These are phyloP conservation scores for Penicillium sp. DNA, from an alignment of 2,329 filamentous ascomycete species.

Conservation along the genomic window DNA sequence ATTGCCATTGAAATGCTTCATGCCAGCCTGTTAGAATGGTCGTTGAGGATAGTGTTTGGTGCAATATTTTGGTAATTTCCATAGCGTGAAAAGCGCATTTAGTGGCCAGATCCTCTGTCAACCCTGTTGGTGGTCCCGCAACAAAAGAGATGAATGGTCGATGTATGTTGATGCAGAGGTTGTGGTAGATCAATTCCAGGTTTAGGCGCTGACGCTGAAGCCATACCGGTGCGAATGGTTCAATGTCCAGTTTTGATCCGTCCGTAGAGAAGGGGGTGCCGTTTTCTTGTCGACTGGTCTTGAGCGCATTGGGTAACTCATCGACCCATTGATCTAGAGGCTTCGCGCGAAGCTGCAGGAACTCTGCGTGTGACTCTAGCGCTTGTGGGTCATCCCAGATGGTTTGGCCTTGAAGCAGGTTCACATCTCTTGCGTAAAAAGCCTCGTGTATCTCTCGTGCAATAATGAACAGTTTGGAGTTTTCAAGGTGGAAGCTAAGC, in stretches of 20 bases:
- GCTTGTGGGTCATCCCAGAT: constrained; percentile 32
- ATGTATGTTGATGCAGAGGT: constrained; percentile 39
- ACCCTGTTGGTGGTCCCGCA: not conserved
- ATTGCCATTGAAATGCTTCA: constrained; percentile 30
- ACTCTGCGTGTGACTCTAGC: constrained; percentile 33
- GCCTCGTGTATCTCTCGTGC: constrained; percentile 9
- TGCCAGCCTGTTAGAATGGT: constrained; percentile 27
- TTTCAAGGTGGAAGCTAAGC: constrained; percentile 19
- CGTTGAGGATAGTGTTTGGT: constrained; percentile 30
- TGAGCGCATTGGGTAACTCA: constrained; percentile 41
- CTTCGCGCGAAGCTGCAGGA: constrained; percentile 27
- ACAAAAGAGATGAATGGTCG: constrained; percentile 43
- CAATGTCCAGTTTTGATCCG: constrained; percentile 33
- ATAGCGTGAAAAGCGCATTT: constrained; percentile 38
- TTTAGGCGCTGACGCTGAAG: constrained; percentile 45
- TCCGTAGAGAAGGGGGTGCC: constrained; percentile 42
- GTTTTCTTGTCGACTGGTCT: constrained; percentile 35
- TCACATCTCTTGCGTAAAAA: constrained; percentile 24
- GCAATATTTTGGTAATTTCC: constrained; percentile 39
- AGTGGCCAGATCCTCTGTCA: constrained; percentile 28
- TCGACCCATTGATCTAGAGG: constrained; percentile 33
- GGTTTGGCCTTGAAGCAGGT: constrained; percentile 6
- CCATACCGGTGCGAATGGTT: constrained; percentile 42
- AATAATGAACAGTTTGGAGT: constrained; percentile 12
- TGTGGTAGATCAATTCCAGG: constrained; percentile 45